These are phyloP conservation scores for Tolypocladium capitatum DNA, from an alignment of 2,329 filamentous ascomycete species.

Conservation along the genomic window DNA sequence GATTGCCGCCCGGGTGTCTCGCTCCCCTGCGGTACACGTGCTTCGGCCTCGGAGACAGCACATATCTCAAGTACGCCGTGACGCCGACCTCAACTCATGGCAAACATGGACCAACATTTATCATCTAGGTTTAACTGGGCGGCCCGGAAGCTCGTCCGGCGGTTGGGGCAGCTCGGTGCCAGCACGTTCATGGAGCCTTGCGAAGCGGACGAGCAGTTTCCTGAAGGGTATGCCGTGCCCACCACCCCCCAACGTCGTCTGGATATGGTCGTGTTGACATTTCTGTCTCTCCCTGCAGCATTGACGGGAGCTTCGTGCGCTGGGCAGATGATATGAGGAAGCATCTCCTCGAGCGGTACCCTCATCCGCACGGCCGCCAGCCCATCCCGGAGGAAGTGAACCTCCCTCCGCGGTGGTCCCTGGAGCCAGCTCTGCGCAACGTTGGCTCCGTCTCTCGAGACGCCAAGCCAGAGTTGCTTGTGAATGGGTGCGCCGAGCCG, in stretches of 20 bases:
- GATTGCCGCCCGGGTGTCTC: slow-evolving; percentile 59
- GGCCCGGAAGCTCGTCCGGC: slow-evolving; percentile 72
- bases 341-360: slow-evolving; percentile 52
- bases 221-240: slow-evolving; percentile 57
- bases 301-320: slow-evolving; percentile 68
- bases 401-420: slow-evolving; percentile 56
- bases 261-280: neutral
- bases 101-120: neutral
- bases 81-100: neutral
- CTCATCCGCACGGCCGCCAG: slow-evolving; percentile 50
- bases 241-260: slow-evolving; percentile 5
- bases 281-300: slow-evolving; percentile 31
- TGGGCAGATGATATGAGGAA: slow-evolving; percentile 61
- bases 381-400: slow-evolving; percentile 64
- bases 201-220: slow-evolving; percentile 87
- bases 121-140: slow-evolving; percentile 77
- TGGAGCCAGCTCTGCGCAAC: slow-evolving; percentile 13
- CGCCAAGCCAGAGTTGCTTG: neutral
- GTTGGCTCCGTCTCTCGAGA: neutral
- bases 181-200: slow-evolving; percentile 61
- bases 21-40: slow-evolving; percentile 59
- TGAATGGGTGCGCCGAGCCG: slow-evolving; percentile 6
- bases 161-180: slow-evolving; percentile 73
- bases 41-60: slow-evolving; percentile 89
- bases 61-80: slow-evolving; percentile 67